phyloP scores from a whole-genome alignment of 768 basidiomycete genomes.

The Pleurotus ostreatus region DNA sequence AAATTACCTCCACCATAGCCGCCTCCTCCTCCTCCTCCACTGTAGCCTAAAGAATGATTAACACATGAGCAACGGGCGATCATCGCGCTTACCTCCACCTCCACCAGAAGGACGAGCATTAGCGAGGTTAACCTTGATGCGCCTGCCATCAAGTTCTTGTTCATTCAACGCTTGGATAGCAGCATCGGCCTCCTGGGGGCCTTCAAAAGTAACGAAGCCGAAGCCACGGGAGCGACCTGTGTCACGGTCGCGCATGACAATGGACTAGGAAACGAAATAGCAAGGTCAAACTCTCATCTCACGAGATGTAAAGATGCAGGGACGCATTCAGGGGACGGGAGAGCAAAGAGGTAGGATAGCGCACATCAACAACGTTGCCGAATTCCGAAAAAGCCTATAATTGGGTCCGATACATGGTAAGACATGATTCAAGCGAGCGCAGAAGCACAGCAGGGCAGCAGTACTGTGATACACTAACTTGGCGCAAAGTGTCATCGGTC shows the following conservation, averaged over 20 bases:
- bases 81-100: slow-evolving; percentile 12
- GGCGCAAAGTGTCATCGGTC: slow-evolving; percentile 85
- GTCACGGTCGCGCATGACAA: slow-evolving; percentile 98
- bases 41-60: slow-evolving; percentile 14
- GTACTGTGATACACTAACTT: slow-evolving; percentile 59
- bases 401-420: slow-evolving; percentile 48
- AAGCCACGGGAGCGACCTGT: slow-evolving; percentile 97
- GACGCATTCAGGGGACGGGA: slow-evolving; percentile 10
- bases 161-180: slow-evolving; percentile 83
- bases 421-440: slow-evolving; percentile 30
- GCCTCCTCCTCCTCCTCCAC: slow-evolving; percentile 22
- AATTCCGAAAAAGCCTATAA: slow-evolving; percentile 79
- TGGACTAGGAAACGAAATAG: slow-evolving; percentile 58
- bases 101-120: slow-evolving; percentile 60
- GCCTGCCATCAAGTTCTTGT: slow-evolving; percentile 88
- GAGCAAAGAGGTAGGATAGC: slow-evolving; percentile 37
- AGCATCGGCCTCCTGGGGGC: slow-evolving; percentile 60
- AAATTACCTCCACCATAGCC: slow-evolving; percentile 8
- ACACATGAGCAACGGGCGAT: slow-evolving; percentile 4
- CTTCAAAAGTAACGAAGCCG: slow-evolving; percentile 85
- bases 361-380: slow-evolving; percentile 89
- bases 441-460: slow-evolving; percentile 25
- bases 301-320: slow-evolving; percentile 12
- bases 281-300: slow-evolving; percentile 33
- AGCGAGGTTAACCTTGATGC: slow-evolving; percentile 85